Evolutionary conservation across 2,329 filamentous ascomycete species (phyloP).

Genomic region (Orbilia quercus): DNA sequence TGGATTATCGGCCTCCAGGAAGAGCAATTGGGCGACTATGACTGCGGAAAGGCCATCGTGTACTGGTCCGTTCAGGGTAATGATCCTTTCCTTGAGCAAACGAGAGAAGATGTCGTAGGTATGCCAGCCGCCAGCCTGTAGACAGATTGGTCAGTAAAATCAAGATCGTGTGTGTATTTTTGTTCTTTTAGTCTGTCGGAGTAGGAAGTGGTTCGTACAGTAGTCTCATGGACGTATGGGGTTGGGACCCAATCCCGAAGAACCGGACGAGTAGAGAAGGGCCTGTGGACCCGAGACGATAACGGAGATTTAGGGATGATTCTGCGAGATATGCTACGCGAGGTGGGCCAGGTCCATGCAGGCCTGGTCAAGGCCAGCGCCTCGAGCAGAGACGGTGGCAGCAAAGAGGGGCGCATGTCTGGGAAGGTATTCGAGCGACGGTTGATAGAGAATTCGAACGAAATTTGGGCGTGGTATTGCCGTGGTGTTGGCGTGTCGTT

Average conservation of each 20-base stretch:
- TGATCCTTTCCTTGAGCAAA: conserved; percentile 76
- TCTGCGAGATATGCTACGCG: conserved; percentile 43
- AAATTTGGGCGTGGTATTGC: conserved; percentile 4
- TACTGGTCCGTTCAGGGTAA: conserved; percentile 91
- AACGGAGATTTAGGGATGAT: conserved; percentile 35
- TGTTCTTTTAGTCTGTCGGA: neutral
- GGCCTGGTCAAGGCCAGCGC: conserved; percentile 37
- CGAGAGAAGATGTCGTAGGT: conserved; percentile 60
- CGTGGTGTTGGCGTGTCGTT: conserved; percentile 47
- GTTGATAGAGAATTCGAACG: conserved; percentile 14
- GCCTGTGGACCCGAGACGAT: conserved; percentile 15
- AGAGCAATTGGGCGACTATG: conserved; percentile 94
- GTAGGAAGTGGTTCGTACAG: conserved; percentile 24
- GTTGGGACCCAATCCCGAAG: conserved; percentile 48
- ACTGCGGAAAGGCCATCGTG: conserved; percentile 91
- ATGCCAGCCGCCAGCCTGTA: conserved; percentile 52
- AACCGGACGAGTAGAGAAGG: conserved; percentile 37
- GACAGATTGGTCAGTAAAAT: conserved; percentile 21
- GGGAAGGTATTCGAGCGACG: conserved; percentile 16
- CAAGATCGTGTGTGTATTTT: no score
- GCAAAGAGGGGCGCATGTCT: conserved; percentile 48
- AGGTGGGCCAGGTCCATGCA: conserved; percentile 38
- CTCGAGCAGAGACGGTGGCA: conserved; percentile 49
- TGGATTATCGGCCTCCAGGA: conserved; percentile 95
- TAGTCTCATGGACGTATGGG: conserved; percentile 51